Evolutionary conservation across 306 rosid species (phyloP), one percentile per base, ranked within the genome.

Genomic region (Fragaria nilgerrensis): DNA sequence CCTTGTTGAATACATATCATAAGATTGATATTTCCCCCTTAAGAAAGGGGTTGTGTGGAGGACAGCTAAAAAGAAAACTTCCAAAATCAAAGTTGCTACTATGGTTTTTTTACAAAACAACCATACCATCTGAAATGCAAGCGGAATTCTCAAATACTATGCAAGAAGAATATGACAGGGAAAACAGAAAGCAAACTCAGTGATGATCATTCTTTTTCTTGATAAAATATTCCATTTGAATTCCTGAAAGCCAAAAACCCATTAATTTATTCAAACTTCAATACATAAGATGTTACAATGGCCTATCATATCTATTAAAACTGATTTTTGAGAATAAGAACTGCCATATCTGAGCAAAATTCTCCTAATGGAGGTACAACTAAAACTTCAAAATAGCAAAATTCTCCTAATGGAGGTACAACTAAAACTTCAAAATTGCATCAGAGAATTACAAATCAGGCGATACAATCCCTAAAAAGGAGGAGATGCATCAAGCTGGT

Each of bases 401-500:
- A 70, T 78, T 59, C n/a, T 17, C 70, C 47, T 53, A 34, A 29
- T 55, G 86, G 75, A 75, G 45, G 44, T 9, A 48, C 56, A 81
- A 80, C 68, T 77, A 73, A 75, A 5, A 58, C 32, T 41, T 43
- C 37, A 53, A 71, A 52, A 58, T 63, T 55, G 52, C 43, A 75
- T 34, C 59, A 14, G 45, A 34, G 74, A 43, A 55, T 36, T 32
- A 73, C 43, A 52, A 56, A 62, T 72, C 49, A 53, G 76, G 61
- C 43, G 29, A 75, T 47, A 34, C 19, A 63, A 29, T 61, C 47
- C 79, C 80, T 55, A 61, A 68, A 63, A 77, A 20, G 67, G 75
- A 20, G 74, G 34, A 76, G 74, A 75, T 45, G 37, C 52, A 75
- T 92, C 85, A 90, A 75, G 76, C 86, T 78, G 88, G 85, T 84